Base-by-base conservation (phyloP, 495 filamentous ascomycete genomes). In the Aspergillus homomorphus region DNA sequence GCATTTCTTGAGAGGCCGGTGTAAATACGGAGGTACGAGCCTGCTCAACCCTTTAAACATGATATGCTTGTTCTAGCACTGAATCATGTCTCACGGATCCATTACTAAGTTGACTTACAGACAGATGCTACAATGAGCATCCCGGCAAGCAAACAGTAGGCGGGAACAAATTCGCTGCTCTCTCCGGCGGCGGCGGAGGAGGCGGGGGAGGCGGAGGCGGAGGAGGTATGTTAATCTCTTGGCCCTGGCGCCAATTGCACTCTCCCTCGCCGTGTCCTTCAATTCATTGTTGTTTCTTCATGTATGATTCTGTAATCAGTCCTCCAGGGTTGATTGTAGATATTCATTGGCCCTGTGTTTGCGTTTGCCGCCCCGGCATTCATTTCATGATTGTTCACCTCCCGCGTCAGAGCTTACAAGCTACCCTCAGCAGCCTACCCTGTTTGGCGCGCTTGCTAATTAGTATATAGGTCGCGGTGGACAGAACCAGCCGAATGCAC, bases 1-100 rank as follows among this genome's bases (percentile, higher is more conserved):
- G 41, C 92, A 84, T 68, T 96, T 78, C 65, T 83, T 83, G 69
- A 82, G 86, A 69, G 89, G 89, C 45, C 79, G 80, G 52, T 96
- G 91, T 78, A 85, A 77, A 64, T 87, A 80, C 66, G 91, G 90
- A 65, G 76, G 80, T 79, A 73, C 33, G 69, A 51, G n/a, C 12
- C 15, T 14, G 33, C 33, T n/a, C 3, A 3, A 19, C 18, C 2
- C 15, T n/a, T 51, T 38, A 9, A 3, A 28, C 9, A 3, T 28
- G 26, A 9, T 9, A 4, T 28, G 26, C 14, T 22, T 56, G 38
- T 5, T n/a, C 43, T 44, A 9, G 9, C 7, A 22, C 3, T 58
- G 26, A 5, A 44, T 33, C 49, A 50, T 30, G 8, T 23, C 21
- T 51, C 12, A 26, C 53, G 45, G 18, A 19, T n/a, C 12, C 19